Conservation (phyloP, 805 yeast genomes). For the Cyberlindnera maclurae region DNA sequence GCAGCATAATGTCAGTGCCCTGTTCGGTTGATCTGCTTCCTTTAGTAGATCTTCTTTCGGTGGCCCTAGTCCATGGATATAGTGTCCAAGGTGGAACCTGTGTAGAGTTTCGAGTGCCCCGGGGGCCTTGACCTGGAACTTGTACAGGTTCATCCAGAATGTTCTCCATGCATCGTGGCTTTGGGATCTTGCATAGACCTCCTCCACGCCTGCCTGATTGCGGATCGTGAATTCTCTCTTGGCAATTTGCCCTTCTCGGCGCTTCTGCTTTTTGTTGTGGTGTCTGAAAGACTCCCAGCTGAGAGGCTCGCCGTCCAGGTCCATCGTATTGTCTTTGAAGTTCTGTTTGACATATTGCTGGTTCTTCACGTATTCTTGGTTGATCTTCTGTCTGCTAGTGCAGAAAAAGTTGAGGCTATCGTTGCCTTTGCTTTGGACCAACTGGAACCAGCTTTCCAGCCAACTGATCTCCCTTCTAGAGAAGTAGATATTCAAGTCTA, state of each 20-base stretch:
- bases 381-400: too few relatives aligned
- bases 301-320: neutral
- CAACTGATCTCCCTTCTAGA: too few relatives aligned
- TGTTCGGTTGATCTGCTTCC: neutral
- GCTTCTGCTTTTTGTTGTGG: neutral
- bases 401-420: too few relatives aligned
- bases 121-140: neutral
- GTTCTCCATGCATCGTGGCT: neutral
- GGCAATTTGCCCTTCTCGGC: neutral
- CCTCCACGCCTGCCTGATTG: neutral
- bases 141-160: neutral
- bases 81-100: neutral
- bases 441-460: too few relatives aligned
- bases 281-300: neutral
- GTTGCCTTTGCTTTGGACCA: too few relatives aligned
- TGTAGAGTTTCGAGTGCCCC: neutral
- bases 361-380: neutral
- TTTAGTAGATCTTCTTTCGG: neutral
- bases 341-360: neutral
- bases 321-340: neutral
- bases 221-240: neutral
- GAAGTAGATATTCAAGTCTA: too few relatives aligned
- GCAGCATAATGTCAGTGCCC: neutral
- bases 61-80: neutral
- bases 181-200: neutral